Base-by-base conservation (phyloP, 2,329 filamentous ascomycete species). In the Anthostomella pinea region DNA sequence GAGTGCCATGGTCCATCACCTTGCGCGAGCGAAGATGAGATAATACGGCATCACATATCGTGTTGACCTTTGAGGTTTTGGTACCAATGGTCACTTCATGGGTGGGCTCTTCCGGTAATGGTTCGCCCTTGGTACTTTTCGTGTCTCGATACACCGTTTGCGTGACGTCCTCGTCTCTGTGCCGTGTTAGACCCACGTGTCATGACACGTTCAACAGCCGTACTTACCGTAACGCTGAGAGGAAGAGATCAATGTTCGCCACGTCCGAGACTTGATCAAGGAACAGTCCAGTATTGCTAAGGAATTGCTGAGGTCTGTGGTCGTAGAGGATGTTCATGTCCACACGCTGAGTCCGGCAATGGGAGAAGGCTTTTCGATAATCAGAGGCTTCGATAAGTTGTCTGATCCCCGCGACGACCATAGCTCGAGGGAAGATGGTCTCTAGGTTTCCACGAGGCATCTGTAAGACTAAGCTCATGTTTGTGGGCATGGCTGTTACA, bases 321-420 rank as follows among this genome's bases (percentile, higher is more conserved):
- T 98, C 93, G 56, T 95, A 91, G 3, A 98, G 70, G 43, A 98
- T 91, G 56, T 98, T 98, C 85, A 97, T 90, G 56, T 98, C 93
- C 1, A 98, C 93, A 50, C 94, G 80, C 59, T 98, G 94, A 15
- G 83, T 91, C 33, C 93, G 81, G 59, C 93, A 97, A 45, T 88
- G 83, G 15, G 85, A 70, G 58, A 96, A 98, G 0, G 93, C 93
- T 33, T 78, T 79, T 31, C 76, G 79, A 56, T 96, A 98, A 52
- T 93, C 80, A 59, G 85, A 86, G 20, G 77, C 70, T 35, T 89
- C 84, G 33, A 98, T 87, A 33, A 85, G 79, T 32, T 79, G 77
- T 30, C 93, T 79, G 38, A 98, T 94, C 17, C 89, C 90, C 2
- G 89, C 88, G 31, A 98, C 72, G 1, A 98, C 91, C 65, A 98